Conservation (phyloP, 2,329 filamentous ascomycete genomes). For the Alternaria sp. region DNA sequence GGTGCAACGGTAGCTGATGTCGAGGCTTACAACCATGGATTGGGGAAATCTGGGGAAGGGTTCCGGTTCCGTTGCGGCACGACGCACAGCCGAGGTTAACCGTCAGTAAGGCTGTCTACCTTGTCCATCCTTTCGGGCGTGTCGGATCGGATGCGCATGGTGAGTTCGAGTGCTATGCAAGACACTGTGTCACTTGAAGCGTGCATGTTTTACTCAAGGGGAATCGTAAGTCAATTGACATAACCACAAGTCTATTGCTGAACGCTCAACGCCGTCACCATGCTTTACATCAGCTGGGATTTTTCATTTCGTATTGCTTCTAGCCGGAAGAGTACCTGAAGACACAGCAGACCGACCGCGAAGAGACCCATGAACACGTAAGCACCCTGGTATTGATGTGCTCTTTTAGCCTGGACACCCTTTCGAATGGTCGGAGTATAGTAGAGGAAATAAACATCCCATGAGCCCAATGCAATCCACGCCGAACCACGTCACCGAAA, state of each 20-base stretch:
- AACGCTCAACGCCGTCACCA: conserved; percentile 45
- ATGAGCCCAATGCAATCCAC: conserved; percentile 51
- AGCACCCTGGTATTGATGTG: conserved; percentile 47
- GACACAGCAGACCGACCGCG: conserved; percentile 47
- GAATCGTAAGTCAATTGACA: conserved; percentile 34
- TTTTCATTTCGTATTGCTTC: conserved; percentile 52
- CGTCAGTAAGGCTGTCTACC: conserved; percentile 21
- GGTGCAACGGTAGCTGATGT: conserved; percentile 1
- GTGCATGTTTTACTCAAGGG: not conserved
- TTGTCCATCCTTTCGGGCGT: conserved; percentile 17
- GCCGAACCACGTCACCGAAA: conserved; percentile 45
- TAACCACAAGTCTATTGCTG: conserved; percentile 21
- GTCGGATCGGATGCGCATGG: not conserved
- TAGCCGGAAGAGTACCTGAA: conserved; percentile 50
- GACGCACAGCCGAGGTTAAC: conserved; percentile 43
- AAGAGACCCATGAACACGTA: conserved; percentile 51
- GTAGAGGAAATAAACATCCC: conserved; percentile 49
- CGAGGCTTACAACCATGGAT: conserved; percentile 5
- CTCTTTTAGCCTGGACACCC: conserved; percentile 52
- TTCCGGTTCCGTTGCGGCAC: conserved; percentile 20
- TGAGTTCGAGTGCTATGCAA: not conserved
- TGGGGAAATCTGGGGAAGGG: conserved; percentile 31
- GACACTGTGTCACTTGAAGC: not conserved
- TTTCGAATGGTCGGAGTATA: conserved; percentile 49
- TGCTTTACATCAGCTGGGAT: conserved; percentile 47